Evolutionary conservation across 257 asterid genomes (phyloP).

Genomic region (Scutellaria galericulata): DNA sequence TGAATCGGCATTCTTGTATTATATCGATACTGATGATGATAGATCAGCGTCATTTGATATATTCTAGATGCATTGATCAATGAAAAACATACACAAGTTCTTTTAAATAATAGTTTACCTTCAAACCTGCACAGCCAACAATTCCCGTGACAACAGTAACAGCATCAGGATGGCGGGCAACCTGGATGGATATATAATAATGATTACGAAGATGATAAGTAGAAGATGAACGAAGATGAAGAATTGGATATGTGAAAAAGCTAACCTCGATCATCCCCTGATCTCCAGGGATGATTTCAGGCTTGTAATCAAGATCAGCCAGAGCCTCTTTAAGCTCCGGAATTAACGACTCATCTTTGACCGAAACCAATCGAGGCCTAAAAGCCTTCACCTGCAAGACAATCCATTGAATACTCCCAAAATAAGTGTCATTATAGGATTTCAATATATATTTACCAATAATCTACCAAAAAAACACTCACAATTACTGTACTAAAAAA

Average conservation of each 20-base stretch:
- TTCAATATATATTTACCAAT: too few relatives aligned
- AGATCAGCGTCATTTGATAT: neutral
- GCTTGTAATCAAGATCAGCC: slow-evolving; percentile 74
- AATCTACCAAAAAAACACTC: too few relatives aligned
- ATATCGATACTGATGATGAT: slow-evolving; percentile 13
- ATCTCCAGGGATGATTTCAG: slow-evolving; percentile 96
- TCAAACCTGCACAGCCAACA: slow-evolving; percentile 97
- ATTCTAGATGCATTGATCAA: neutral
- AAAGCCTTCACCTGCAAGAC: slow-evolving; percentile 74
- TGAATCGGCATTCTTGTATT: too few relatives aligned
- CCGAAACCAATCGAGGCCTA: slow-evolving; percentile 86
- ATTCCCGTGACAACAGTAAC: slow-evolving; percentile 95
- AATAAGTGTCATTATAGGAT: too few relatives aligned
- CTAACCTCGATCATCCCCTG: slow-evolving; percentile 90
- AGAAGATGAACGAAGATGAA: slow-evolving; percentile 1
- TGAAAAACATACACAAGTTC: neutral
- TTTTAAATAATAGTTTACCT: slow-evolving; percentile 53
- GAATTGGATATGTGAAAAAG: slow-evolving; percentile 23
- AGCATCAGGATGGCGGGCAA: slow-evolving; percentile 97
- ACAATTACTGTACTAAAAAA: too few relatives aligned
- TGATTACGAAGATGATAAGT: neutral
- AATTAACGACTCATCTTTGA: slow-evolving; percentile 70
- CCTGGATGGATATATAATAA: slow-evolving; percentile 50
- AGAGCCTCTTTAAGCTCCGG: slow-evolving; percentile 88
- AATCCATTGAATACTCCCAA: neutral